Evolutionary conservation across 768 basidiomycete species (phyloP), one percentile per base, ranked within the genome.

Genomic region (Suillus brevipes): DNA sequence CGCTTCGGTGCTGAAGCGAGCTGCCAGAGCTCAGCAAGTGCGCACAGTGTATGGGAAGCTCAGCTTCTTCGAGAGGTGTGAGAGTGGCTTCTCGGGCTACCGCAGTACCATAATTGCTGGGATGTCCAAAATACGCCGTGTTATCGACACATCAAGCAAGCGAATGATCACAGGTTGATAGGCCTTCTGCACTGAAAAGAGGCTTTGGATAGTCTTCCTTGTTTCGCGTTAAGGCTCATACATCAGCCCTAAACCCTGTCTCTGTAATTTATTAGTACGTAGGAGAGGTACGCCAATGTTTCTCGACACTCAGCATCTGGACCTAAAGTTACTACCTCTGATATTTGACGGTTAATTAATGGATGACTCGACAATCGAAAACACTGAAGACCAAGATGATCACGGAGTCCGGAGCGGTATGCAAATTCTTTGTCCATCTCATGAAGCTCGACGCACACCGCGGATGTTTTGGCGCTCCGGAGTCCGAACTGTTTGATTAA

Each of bases 41-140:
- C 10, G 38, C 57, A 40, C 25, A 25, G 9, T 28, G 53, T 38
- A 59, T 20, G 38, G 18, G 34, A 56, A 56, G 56, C 23, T 3
- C 12, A 25, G 57, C 37, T 58, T 23, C 37, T 40, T 58, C 53
- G 53, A 55, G 53, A 55, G 57, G 58, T 59, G 38, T 34, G 36
- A 52, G 50, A 25, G n/a, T 28, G 28, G 62, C 55, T 37, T 63
- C 50, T 63, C 58, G 4, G 62, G 62, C n/a, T 57, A 56, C 16
- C 36, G 57, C 62, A 63, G 53, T 38, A 56, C 38, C 23, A 63
- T 61, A 36, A 38, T 63, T 20, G 59, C 59, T 40, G 43, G 43
- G 59, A 40, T 50, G 59, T 60, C 23, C 53, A 55, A 20, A 55
- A 55, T 20, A 55, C 34, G 53, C 34, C 53, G 31, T 55, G 53